Evolutionary conservation across 2,329 filamentous ascomycete genomes (phyloP), one percentile per base, ranked within the genome.

Genomic region (Gnomoniopsis smithogilvyi): DNA sequence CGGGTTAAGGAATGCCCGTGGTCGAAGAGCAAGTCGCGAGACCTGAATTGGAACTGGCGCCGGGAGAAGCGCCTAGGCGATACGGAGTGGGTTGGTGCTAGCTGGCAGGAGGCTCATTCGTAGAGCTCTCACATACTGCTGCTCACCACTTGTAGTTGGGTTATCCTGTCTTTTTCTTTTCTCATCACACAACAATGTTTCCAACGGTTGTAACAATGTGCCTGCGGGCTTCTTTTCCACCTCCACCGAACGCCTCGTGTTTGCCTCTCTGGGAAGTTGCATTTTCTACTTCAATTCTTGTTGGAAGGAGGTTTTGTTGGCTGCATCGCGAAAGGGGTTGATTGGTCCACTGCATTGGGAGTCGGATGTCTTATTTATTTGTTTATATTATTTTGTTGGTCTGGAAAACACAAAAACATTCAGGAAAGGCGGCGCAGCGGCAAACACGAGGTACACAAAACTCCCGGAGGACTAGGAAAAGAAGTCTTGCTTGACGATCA

Each of bases 21-120:
- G 78, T 80, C 74, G 64, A 83, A 81, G 70, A 79, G 79, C 64
- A 73, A 67, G 65, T 69, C 67, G 60, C 80, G 82, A 76, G 83
- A 86, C 73, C 80, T 78, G 78, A 83, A 82, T 63, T 74, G 69
- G 71, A 74, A 76, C 64, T 85, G 83, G 82, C 82, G 83, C 69
- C 79, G 83, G 69, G 86, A 89, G 64, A 79, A 77, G 69, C 82
- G 82, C 67, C 74, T 91, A 73, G 88, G 87, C 70, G 90, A 94
- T 70, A 78, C 93, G 80, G 92, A 96, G 85, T 96, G 94, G 88
- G 91, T 96, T 86, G 92, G 92, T 80, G 91, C 60, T 53, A 62
- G 90, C 78, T 96, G 91, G 86, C 87, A 90, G 74, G 86, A 87
- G 67, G 74, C 74, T 69, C 72, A 75, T 64, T 78, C 73, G 67